phyloP scores from a whole-genome alignment of 805 yeast genomes.

The Nakazawaea molendinolei region DNA sequence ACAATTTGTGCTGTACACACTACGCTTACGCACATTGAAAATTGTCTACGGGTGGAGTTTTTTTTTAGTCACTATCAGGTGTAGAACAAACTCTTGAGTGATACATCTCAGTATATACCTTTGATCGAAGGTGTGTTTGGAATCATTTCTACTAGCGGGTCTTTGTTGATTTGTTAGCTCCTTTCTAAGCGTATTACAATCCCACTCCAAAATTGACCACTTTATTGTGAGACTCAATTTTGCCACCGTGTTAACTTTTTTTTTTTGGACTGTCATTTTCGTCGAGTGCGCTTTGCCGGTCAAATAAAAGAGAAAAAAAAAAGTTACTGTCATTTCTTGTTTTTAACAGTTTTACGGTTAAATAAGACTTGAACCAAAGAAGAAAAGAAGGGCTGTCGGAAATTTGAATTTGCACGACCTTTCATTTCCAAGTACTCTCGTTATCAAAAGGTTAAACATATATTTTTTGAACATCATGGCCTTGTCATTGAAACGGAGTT shows the following conservation, averaged over 20 bases:
- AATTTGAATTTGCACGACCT: background rate
- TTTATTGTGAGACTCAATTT: constrained; percentile 30
- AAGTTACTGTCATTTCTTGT: too few species aligned
- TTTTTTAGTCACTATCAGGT: too few species aligned
- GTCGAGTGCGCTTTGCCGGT: constrained; percentile 5
- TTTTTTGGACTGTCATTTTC: constrained; percentile 10
- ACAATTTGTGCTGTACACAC: constrained; percentile 3
- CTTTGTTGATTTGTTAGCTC: constrained; percentile 1
- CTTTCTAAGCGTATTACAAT: background rate
- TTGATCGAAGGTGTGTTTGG: background rate
- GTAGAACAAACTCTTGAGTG: too few species aligned
- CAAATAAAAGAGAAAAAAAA: too few species aligned
- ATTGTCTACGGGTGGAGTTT: too few species aligned
- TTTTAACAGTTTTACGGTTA: too few species aligned
- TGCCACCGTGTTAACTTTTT: constrained; percentile 11
- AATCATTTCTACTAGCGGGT: constrained; percentile 7
- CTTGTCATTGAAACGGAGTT: constrained; percentile 21
- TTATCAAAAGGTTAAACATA: too few species aligned
- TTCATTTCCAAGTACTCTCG: background rate
- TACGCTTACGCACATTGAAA: too few species aligned
- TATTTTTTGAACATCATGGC: constrained; percentile 16
- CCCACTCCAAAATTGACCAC: constrained; percentile 24
- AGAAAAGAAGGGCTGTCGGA: too few species aligned
- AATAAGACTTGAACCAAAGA: too few species aligned
- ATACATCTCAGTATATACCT: too few species aligned